Base-by-base conservation (phyloP, 2,329 filamentous ascomycete species). In the Akanthomyces lecanii region DNA sequence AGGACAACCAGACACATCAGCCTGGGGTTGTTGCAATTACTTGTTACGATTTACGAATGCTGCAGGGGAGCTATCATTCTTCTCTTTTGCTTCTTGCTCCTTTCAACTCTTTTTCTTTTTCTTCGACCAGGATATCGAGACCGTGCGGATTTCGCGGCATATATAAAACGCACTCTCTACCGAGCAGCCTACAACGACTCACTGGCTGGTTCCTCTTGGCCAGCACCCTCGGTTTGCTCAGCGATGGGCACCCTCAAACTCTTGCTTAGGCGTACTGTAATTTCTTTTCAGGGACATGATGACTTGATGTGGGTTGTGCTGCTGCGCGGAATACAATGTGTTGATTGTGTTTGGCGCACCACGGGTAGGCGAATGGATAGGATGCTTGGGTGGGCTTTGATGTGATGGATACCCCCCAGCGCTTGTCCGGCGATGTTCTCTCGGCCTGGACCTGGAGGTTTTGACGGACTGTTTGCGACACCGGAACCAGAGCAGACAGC, bases 331-430 rank as follows among this genome's bases (percentile, higher is more conserved):
- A 40, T 12, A 52, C 47, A 28, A 25, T n/a, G 18, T 36, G 38
- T 40, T n/a, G 11, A 16, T 28, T 45, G 38, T 25, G 21, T 21
- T 44, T n/a, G 48, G 50, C 40, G n/a, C 23, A 38, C n/a, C 11
- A 47, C 14, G n/a, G 38, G 12, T 6, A 45, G 28, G 12, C 38
- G 38, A 54, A 54, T 44, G 38, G 14, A 16, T 54, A 38, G 18
- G 28, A 52, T 52, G 55, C 21, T 52, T 42, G 14, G 57, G 21
- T n/a, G 16, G 45, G 28, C 25, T 72, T 75, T 71, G 72, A 74
- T 69, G 77, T 69, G 76, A 79, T 72, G 77, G 76, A 79, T 79
- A 78, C 76, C 76, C 76, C 70, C 69, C 67, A 70, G 65, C 69
- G 72, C 71, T 69, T 69, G 45, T 18, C 42, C 7, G 33, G 33